Conservation (phyloP, 306 rosid species). For the Fragaria vesca region DNA sequence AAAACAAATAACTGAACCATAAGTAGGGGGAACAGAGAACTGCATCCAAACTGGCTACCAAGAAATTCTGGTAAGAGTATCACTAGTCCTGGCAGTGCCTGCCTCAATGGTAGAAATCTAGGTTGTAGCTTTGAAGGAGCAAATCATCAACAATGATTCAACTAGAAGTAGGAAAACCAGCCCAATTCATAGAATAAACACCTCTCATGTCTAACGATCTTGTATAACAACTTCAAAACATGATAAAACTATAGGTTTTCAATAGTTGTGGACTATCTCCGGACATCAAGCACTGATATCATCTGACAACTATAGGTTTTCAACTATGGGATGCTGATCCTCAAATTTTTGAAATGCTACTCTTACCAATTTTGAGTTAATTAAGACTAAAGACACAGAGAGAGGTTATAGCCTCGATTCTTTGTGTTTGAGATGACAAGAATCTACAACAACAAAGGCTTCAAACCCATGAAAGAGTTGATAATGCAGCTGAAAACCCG, state of each 20-base stretch:
- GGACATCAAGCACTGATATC: background rate
- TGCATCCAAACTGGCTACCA: background rate
- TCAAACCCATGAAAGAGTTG: conserved; percentile 11
- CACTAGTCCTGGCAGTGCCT: background rate
- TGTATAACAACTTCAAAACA: background rate
- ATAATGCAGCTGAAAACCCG: background rate
- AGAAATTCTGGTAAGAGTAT: background rate
- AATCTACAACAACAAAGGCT: background rate
- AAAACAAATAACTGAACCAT: conserved; percentile 17
- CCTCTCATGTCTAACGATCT: background rate
- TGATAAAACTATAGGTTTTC: background rate
- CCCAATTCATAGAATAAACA: background rate
- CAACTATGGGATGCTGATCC: background rate
- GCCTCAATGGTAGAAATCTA: background rate
- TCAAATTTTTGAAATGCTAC: background rate
- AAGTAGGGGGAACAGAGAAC: background rate
- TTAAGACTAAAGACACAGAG: background rate
- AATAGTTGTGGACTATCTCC: background rate
- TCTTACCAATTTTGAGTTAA: background rate
- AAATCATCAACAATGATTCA: background rate
- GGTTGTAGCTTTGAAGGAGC: background rate
- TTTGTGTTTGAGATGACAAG: background rate
- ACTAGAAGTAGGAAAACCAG: background rate
- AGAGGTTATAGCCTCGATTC: background rate
- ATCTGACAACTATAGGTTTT: background rate